Evolutionary conservation across 2,329 filamentous ascomycete species (phyloP), one percentile per base, ranked within the genome.

Genomic region (Colletotrichum higginsianum): DNA sequence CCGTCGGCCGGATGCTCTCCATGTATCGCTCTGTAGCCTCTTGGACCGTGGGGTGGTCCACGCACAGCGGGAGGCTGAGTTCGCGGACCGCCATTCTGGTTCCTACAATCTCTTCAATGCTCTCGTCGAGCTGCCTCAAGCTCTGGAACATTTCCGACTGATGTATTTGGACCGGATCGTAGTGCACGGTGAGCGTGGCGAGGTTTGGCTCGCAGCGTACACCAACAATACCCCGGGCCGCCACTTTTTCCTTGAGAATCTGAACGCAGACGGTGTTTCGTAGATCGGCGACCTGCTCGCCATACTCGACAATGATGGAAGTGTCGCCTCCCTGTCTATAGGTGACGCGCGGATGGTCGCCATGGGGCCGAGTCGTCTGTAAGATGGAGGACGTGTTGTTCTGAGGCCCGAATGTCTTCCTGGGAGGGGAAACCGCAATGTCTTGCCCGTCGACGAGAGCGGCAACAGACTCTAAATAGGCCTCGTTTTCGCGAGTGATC

Each of bases 231-330:
- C 66, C 57, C 35, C 60, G 62, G 1, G 42, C 40, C 5, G 49
- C 42, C 26, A 75, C 50, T 38, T 74, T 66, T 18, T 71, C 65
- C 2, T 74, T 66, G 5, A 76, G 66, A 47, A 72, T 63, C 13
- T 69, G 67, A 4, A 75, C 74, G 9, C 75, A 74, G 1, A 71
- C 68, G 82, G 77, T 89, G 84, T 76, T 90, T 89, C 67, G 63
- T 9, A 91, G 80, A 71, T 91, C 84, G 72, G 89, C 88, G 1
- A 82, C 79, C 21, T 88, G 87, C 44, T 87, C 80, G 26, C 88
- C 88, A 68, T 90, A 90, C 71, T 91, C 88, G 15, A 91, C 81
- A 11, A 91, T 79, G 3, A 91, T 74, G 71, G 87, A 87, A 65
- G 89, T 86, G 64, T 86, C 84, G 26, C 82, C 83, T 57, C 82